phyloP scores from a whole-genome alignment of 495 filamentous ascomycete species.

The Hypoxylon lienhwacheense region DNA sequence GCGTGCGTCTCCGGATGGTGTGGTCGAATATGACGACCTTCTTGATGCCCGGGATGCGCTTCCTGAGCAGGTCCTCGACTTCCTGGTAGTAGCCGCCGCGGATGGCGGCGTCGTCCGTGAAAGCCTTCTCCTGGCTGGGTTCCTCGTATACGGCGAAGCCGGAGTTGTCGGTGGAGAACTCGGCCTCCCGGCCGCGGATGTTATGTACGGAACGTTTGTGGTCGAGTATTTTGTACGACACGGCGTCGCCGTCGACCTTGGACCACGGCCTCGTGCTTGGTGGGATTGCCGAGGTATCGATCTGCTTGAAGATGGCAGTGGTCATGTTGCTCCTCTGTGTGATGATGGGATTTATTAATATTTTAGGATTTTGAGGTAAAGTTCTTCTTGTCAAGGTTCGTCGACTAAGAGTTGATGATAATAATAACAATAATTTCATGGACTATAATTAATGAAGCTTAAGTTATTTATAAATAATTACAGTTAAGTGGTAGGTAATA shows the following conservation, averaged over 20 bases:
- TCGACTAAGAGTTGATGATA: conserved; percentile 9
- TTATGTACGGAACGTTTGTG: conserved; percentile 39
- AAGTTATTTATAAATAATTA: too few species aligned
- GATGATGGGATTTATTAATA: not conserved
- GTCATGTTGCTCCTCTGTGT: conserved; percentile 32
- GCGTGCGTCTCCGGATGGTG: conserved; percentile 68
- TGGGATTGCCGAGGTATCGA: conserved; percentile 31
- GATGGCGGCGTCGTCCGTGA: conserved; percentile 63
- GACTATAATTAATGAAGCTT: too few species aligned
- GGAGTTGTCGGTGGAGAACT: conserved; percentile 45
- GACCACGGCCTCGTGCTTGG: conserved; percentile 41
- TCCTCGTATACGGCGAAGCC: conserved; percentile 46
- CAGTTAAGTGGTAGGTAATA: too few species aligned
- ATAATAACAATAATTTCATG: conserved; percentile 15
- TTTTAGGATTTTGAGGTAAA: conserved; percentile 1
- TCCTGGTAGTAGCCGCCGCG: conserved; percentile 75
- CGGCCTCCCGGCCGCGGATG: conserved; percentile 31
- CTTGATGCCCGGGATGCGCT: conserved; percentile 61
- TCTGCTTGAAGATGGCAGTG: conserved; percentile 36
- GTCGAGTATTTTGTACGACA: conserved; percentile 34
- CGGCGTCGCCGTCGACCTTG: conserved; percentile 45
- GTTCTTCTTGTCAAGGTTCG: conserved; percentile 15
- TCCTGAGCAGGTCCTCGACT: conserved; percentile 66
- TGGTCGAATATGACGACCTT: conserved; percentile 82
- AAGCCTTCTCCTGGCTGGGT: conserved; percentile 55